Percentiles rank a stretch among this genome's conserved stretches.
These are phyloP conservation scores for Panus rudis DNA, from an alignment of 768 basidiomycete genomes.

Conservation along the genomic window DNA sequence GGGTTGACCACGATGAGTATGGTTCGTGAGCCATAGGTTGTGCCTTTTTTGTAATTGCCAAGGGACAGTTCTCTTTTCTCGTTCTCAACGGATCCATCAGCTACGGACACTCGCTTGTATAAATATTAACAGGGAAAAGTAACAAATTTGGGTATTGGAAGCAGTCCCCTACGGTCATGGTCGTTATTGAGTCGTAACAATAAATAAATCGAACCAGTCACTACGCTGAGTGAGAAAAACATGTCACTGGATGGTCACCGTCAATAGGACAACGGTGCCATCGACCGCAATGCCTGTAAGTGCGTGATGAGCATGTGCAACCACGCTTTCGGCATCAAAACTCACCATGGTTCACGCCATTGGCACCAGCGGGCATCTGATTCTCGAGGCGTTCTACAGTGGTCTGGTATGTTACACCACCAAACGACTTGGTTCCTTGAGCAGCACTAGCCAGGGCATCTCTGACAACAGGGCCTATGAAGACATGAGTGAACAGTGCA, in stretches of 20 bases:
- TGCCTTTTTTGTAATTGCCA: no score
- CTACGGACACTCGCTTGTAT: no score
- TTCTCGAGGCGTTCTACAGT: conserved; percentile 37
- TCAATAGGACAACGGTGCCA: conserved; percentile 48
- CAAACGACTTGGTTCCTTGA: conserved; percentile 31
- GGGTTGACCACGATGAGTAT: no score
- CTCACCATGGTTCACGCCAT: conserved; percentile 44
- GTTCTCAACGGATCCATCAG: no score
- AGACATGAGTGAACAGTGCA: no score
- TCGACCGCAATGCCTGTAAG: conserved; percentile 50
- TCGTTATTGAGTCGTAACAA: no score
- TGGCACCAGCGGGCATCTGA: conserved; percentile 41
- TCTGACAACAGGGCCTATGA: no score
- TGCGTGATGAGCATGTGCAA: background rate
- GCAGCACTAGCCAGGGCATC: conserved; percentile 33
- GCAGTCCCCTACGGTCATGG: no score
- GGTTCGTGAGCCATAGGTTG: conserved; percentile 1
- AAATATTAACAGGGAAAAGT: no score
- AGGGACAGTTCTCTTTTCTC: no score
- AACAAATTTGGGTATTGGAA: no score
- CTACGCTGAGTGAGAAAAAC: background rate
- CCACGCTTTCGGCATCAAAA: background rate
- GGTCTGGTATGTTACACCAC: conserved; percentile 41
- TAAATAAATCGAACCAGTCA: background rate
- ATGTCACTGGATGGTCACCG: conserved; percentile 34